These are phyloP conservation scores for Vanilla planifolia DNA, from an alignment of 106 monocot species.

Conservation along the genomic window DNA sequence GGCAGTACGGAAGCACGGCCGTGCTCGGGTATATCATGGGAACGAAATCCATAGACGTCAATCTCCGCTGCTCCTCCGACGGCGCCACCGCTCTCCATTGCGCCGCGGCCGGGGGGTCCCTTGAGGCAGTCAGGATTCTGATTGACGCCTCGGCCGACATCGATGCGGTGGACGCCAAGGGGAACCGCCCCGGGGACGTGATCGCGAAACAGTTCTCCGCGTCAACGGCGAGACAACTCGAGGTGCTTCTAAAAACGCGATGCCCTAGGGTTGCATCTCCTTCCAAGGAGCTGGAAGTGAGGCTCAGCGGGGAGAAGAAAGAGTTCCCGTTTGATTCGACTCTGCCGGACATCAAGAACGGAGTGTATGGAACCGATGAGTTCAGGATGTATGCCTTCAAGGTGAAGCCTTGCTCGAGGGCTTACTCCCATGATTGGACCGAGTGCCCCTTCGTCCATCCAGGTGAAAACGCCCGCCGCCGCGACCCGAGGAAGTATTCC, in stretches of 20 bases:
- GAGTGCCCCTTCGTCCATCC: conserved; percentile 98
- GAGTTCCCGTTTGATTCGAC: no score
- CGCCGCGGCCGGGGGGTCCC: conserved; percentile 31
- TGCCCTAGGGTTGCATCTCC: no score
- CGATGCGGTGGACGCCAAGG: conserved; percentile 21
- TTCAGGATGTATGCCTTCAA: conserved; percentile 97
- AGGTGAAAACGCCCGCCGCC: conserved; percentile 88
- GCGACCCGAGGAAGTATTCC: conserved; percentile 65
- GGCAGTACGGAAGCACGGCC: conserved; percentile 52
- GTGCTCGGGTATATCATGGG: conserved; percentile 45
- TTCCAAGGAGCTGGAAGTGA: no score
- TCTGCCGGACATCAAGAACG: conserved; percentile 61
- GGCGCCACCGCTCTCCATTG: neutral
- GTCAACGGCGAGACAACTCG: conserved; percentile 14
- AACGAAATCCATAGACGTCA: conserved; percentile 14
- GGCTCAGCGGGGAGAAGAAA: no score
- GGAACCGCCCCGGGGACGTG: conserved; percentile 30
- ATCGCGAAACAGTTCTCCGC: conserved; percentile 10
- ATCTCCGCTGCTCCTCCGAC: conserved; percentile 19
- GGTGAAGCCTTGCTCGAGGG: conserved; percentile 84
- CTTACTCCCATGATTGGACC: conserved; percentile 98
- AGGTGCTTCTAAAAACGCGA: conserved; percentile 16
- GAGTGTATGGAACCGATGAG: conserved; percentile 84
- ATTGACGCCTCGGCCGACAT: conserved; percentile 30
- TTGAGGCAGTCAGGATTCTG: conserved; percentile 17